A percentile compares a stretch with the other conserved stretches of the same genome.
These are phyloP conservation scores for Lepiota subincarnata DNA, from an alignment of 768 basidiomycete genomes.

Conservation along the genomic window DNA sequence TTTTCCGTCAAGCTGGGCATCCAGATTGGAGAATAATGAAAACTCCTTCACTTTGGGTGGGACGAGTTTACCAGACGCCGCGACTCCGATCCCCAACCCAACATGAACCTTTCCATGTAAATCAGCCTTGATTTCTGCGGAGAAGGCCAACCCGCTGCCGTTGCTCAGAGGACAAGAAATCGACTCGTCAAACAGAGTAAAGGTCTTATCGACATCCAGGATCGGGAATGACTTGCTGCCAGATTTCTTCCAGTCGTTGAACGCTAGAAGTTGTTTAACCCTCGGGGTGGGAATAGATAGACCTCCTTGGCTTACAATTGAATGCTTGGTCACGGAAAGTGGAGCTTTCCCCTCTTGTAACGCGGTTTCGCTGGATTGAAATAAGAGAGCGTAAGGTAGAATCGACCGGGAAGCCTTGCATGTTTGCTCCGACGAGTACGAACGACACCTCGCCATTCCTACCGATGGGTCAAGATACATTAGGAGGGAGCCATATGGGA, in stretches of 20 bases:
- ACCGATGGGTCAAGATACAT: not conserved
- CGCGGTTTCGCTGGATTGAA: not conserved
- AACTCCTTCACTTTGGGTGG: constrained; percentile 12
- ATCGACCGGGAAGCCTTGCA: constrained; percentile 4
- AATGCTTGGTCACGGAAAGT: not conserved
- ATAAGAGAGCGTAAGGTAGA: not conserved
- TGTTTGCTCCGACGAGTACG: constrained; percentile 10
- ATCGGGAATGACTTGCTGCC: constrained; percentile 19
- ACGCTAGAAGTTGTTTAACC: constrained; percentile 5
- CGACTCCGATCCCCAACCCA: constrained; percentile 3
- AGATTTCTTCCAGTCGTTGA: constrained; percentile 21
- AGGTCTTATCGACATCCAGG: constrained; percentile 18
- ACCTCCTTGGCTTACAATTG: not conserved
- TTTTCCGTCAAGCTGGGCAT: not conserved
- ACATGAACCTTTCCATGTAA: constrained; percentile 1
- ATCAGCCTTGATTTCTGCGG: constrained; percentile 18
- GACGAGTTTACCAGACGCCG: constrained; percentile 9
- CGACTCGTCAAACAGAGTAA: constrained; percentile 19
- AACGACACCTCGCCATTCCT: constrained; percentile 8
- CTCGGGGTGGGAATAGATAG: constrained; percentile 7
- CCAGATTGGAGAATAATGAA: not conserved
- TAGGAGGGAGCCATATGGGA: not conserved
- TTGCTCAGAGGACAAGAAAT: constrained; percentile 12
- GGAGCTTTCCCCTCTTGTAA: not conserved
- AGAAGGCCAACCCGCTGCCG: constrained; percentile 17